Evolutionary conservation across 78 protist genomes (phyloP).

Genomic region (Dictyostelium citrinum): DNA sequence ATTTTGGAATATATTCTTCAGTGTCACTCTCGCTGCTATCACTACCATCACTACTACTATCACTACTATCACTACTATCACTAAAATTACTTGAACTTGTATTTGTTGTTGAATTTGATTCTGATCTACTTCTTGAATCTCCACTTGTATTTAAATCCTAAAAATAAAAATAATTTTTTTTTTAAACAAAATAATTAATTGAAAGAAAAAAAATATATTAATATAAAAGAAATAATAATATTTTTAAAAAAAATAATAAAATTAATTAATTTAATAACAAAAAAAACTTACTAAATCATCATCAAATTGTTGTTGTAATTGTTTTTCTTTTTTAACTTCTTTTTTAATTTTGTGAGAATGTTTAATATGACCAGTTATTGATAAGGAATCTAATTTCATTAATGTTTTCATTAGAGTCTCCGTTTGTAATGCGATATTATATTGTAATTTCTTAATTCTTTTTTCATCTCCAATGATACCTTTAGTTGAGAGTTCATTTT

Average conservation of each 20-base stretch:
- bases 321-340: constrained; percentile 17
- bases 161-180: not conserved
- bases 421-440: constrained; percentile 24
- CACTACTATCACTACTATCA: not conserved
- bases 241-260: too few relatives aligned
- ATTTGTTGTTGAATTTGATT: constrained; percentile 3
- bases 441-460: constrained; percentile 7
- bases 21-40: not conserved
- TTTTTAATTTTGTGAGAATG: constrained; percentile 10
- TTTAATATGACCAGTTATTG: constrained; percentile 26
- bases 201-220: too few relatives aligned
- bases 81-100: not conserved
- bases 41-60: not conserved
- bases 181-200: not conserved
- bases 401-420: constrained; percentile 32
- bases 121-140: not conserved
- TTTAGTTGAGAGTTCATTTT: not conserved
- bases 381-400: constrained; percentile 19
- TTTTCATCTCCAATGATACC: not conserved
- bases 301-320: constrained; percentile 1
- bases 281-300: not conserved
- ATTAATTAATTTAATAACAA: not conserved
- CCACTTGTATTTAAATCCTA: not conserved
- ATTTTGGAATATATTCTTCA: not conserved
- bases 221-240: not conserved